Evolutionary conservation across 176 grass and related monocot genomes (phyloP).

Genomic region (Musa itinerans): DNA sequence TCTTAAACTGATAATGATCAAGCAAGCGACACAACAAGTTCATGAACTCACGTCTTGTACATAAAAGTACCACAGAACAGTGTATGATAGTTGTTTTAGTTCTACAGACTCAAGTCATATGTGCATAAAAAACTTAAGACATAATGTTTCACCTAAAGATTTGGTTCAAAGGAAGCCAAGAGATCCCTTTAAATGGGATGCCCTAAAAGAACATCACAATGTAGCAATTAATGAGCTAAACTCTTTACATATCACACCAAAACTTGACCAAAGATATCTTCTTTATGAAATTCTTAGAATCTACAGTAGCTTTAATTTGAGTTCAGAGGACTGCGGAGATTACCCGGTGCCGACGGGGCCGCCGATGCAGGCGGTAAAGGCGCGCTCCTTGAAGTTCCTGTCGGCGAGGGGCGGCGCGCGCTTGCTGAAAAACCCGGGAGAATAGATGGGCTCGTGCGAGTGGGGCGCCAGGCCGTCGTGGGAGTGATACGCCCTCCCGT

Average conservation of each 20-base stretch:
- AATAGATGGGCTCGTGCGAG: constrained; percentile 97
- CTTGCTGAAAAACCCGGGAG: constrained; percentile 81
- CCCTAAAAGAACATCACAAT: too few relatives aligned
- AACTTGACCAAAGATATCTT: too few relatives aligned
- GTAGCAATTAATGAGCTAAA: too few relatives aligned
- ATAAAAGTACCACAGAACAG: not conserved
- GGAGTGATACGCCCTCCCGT: constrained; percentile 74
- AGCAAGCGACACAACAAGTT: not conserved
- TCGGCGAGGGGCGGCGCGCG: constrained; percentile 55
- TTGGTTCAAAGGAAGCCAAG: too few relatives aligned
- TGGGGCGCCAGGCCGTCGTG: constrained; percentile 96
- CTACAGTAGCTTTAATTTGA: not conserved
- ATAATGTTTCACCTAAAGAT: too few relatives aligned
- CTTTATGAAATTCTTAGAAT: not conserved
- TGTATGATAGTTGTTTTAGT: not conserved
- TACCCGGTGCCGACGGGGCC: constrained; percentile 93
- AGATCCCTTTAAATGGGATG: too few relatives aligned
- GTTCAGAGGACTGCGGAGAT: not conserved
- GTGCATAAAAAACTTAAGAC: too few relatives aligned
- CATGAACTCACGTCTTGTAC: not conserved
- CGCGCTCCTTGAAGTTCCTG: constrained; percentile 66
- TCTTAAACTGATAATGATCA: not conserved
- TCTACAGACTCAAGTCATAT: too few relatives aligned
- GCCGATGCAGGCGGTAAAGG: constrained; percentile 91
- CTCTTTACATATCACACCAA: too few relatives aligned